Evolutionary conservation across 1,284 basidiomycete genomes (phyloP).

Genomic region (Pseudozyma sp.): DNA sequence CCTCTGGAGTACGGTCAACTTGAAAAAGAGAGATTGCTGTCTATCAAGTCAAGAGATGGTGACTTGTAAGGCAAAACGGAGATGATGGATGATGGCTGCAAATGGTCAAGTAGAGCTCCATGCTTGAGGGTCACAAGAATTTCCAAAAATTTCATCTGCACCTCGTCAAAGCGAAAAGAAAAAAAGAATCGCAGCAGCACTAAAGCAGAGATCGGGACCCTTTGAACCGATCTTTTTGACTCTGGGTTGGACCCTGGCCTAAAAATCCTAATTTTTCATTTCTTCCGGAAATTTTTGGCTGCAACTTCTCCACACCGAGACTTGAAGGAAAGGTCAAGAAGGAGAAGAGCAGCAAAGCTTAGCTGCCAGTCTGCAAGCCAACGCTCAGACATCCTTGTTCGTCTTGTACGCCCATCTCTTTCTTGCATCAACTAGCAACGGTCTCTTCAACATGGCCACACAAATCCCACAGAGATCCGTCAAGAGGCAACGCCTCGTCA

Average conservation of each 20-base stretch:
- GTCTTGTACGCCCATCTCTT: neutral
- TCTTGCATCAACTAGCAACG: neutral
- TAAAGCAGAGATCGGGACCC: conserved; percentile 21
- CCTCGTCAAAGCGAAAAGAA: conserved; percentile 6
- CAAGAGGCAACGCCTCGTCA: conserved; percentile 58
- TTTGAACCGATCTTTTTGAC: conserved; percentile 1
- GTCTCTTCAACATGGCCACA: conserved; percentile 53
- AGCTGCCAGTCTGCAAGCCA: neutral
- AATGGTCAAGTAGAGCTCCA: neutral
- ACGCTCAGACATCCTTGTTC: neutral
- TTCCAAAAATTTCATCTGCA: conserved; percentile 27
- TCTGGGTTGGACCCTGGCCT: conserved; percentile 21
- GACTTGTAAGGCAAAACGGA: neutral
- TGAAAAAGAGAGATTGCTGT: too few species aligned
- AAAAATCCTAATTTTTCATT: conserved; percentile 3
- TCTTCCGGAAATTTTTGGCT: conserved; percentile 28
- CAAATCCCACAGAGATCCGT: conserved; percentile 57
- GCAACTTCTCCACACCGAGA: conserved; percentile 26
- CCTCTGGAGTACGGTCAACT: too few species aligned
- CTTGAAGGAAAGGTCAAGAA: neutral
- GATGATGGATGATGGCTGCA: neutral
- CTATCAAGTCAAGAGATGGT: neutral
- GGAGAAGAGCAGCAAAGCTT: neutral
- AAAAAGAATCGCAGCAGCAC: conserved; percentile 11
- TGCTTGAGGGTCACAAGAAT: neutral